Evolutionary conservation across 768 basidiomycete species (phyloP), one percentile per base, ranked within the genome.

Genomic region (Pisolithus sp.): DNA sequence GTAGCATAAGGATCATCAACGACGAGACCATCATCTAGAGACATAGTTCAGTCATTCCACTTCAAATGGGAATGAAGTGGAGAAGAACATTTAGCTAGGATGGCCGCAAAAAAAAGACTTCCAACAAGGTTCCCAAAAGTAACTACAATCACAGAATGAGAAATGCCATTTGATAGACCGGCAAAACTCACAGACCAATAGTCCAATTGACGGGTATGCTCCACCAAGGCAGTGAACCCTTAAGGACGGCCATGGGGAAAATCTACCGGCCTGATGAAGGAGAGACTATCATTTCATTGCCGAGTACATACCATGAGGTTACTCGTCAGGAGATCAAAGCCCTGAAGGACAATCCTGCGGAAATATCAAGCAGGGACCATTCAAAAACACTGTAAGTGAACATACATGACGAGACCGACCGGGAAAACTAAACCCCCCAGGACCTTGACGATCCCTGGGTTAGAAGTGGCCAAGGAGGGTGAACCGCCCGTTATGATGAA

Each of bases 381-480:
- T 6, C 7, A 8, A 5, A 45, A 30, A 26, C 13, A 8, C 7
- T 4, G 9, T n/a, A 26, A 30, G 26, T 10, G 13, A 42, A 13
- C 41, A 23, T 58, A 87, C 86, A 88, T 88, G 50, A 84, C 81
- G 71, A 88, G 78, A 61, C 86, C 86, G 2, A 85, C 82, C 8
- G 86, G 86, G 64, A 88, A 88, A 23, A 88, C 81, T 44, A 86
- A 78, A 15, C 82, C 85, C 17, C 76, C 76, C 3, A 88, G 65
- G 28, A 85, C 56, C 61, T 83, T 86, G 42, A 85, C 80, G 9
- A 88, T 67, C 18, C 86, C 86, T 2, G 85, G 86, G 53, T 86
- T 83, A 51, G 68, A 70, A 31, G 66, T 46, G 20, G 66, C 76
- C 26, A 88, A 59, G 1, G 70, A 75, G 0, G 70, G 62, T 0